Evolutionary conservation across 495 filamentous ascomycete genomes (phyloP).

Genomic region (Aspergillus campestris): DNA sequence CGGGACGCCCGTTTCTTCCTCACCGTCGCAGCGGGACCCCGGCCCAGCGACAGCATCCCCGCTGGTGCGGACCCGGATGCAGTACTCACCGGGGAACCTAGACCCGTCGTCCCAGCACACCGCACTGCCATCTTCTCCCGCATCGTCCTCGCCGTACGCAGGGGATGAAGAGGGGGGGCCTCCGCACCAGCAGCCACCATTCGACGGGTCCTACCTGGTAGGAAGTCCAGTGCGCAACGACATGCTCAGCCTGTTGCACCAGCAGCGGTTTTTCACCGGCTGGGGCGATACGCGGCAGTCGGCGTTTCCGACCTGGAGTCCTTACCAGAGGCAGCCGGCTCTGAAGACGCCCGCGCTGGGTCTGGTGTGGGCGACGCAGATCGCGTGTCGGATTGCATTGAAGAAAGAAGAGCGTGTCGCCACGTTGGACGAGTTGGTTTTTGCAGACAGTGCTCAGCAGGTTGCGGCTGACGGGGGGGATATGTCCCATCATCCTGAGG

Average conservation of each 20-base stretch:
- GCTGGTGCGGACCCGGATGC: no score
- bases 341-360: conserved; percentile 83
- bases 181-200: conserved; percentile 11
- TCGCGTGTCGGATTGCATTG: conserved; percentile 72
- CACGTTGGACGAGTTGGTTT: not conserved
- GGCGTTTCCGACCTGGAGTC: not conserved
- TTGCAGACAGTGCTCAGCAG: no score
- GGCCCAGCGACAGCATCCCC: no score
- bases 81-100: conserved; percentile 1
- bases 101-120: conserved; percentile 10
- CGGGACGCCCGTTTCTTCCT: conserved; percentile 6
- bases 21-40: not conserved
- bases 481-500: not conserved
- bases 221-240: conserved; percentile 31
- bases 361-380: conserved; percentile 82
- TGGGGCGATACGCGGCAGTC: conserved; percentile 54
- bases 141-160: conserved; percentile 23
- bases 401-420: conserved; percentile 42
- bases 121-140: conserved; percentile 18
- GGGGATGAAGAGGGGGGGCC: conserved; percentile 25
- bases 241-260: conserved; percentile 68
- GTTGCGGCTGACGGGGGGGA: not conserved
- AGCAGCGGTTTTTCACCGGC: conserved; percentile 88
- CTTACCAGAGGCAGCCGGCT: conserved; percentile 6
- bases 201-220: conserved; percentile 34